These are phyloP conservation scores for Aegilops bicornis DNA, from an alignment of 176 grass and related monocot species.

Conservation along the genomic window DNA sequence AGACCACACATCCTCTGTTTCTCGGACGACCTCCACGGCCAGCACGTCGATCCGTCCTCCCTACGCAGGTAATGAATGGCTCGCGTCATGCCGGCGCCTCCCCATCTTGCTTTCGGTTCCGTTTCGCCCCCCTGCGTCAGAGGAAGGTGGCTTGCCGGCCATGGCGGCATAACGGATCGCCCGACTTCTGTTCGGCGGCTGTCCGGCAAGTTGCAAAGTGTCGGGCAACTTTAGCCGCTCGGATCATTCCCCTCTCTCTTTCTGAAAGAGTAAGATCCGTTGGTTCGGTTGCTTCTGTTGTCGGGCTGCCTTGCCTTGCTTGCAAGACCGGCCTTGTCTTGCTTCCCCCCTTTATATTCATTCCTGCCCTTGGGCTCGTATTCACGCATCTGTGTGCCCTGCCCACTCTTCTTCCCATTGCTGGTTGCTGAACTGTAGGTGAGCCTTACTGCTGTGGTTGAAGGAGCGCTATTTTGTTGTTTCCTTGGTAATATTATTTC, in stretches of 20 bases:
- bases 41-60: not conserved
- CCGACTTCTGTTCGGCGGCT: not conserved
- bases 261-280: conserved; percentile 12
- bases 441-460: not conserved
- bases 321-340: conserved; percentile 9
- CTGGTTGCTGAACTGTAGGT: not conserved
- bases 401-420: not conserved
- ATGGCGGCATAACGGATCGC: not conserved
- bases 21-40: not conserved
- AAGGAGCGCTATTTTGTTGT: not conserved
- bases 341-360: not conserved
- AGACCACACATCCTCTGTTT: not conserved
- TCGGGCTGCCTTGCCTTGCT: not conserved
- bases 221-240: not conserved
- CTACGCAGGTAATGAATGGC: not conserved
- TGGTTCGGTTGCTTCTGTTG: conserved; percentile 10
- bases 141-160: not conserved
- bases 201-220: not conserved
- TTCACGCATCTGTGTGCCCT: not conserved
- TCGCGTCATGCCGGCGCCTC: not conserved
- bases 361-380: not conserved
- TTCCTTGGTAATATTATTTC: not conserved
- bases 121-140: not conserved
- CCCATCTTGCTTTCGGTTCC: not conserved
- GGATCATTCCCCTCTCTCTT: not conserved